These are phyloP conservation scores for Phytopythium montanum DNA, from an alignment of 352 stramenopile genomes.

Conservation along the genomic window DNA sequence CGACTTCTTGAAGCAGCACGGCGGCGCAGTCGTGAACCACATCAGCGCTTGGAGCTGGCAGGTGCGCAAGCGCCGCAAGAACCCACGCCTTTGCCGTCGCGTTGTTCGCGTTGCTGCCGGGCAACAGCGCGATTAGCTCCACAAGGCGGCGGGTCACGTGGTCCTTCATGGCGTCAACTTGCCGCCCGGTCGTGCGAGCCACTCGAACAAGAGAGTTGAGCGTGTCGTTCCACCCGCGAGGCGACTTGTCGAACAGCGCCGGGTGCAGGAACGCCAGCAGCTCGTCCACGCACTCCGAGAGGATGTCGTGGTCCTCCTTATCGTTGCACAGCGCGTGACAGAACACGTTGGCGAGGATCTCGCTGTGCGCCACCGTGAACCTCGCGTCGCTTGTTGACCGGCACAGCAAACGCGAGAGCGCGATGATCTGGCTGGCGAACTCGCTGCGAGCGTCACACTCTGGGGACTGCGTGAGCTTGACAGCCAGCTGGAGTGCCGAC, in stretches of 20 bases:
- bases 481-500: slow-evolving; percentile 26
- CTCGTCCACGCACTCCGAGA: slow-evolving; percentile 13
- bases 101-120: slow-evolving; percentile 3
- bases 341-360: slow-evolving; percentile 20
- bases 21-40: slow-evolving; percentile 16
- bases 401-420: slow-evolving; percentile 3
- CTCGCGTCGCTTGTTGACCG: slow-evolving; percentile 15
- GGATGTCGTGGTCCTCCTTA: not conserved
- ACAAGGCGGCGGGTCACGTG: slow-evolving; percentile 1
- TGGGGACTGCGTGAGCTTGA: slow-evolving; percentile 15
- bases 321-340: slow-evolving; percentile 12
- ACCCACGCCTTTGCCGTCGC: slow-evolving; percentile 12
- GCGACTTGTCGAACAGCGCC: slow-evolving; percentile 5
- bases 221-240: slow-evolving; percentile 6
- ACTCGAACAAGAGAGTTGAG: not conserved
- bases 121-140: slow-evolving; percentile 4
- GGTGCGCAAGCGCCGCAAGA: slow-evolving; percentile 18
- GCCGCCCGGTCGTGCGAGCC: not conserved
- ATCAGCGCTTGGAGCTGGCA: slow-evolving; percentile 11
- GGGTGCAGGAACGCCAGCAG: slow-evolving; percentile 29
- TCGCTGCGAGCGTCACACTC: not conserved
- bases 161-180: not conserved
- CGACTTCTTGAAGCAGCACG: slow-evolving; percentile 22
- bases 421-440: not conserved
- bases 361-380: slow-evolving; percentile 21